Evolutionary conservation across 2,329 filamentous ascomycete species (phyloP).

Genomic region (Podosphaera xanthii): DNA sequence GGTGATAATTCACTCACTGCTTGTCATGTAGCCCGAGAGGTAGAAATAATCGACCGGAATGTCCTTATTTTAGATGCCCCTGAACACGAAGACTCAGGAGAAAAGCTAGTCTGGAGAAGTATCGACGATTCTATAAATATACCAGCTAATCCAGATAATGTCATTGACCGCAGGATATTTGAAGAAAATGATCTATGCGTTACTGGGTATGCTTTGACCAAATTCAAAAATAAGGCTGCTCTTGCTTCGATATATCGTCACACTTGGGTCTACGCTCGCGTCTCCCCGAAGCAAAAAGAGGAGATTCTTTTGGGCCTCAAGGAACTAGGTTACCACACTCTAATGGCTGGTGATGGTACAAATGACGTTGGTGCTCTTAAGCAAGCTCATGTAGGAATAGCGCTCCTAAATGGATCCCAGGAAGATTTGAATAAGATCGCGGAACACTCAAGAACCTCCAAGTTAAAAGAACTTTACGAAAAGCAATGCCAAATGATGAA

Average conservation of each 20-base stretch:
- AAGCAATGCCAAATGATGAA: conserved; percentile 85
- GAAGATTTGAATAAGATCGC: conserved; percentile 81
- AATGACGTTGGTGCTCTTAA: conserved; percentile 96
- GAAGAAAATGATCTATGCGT: conserved; percentile 79
- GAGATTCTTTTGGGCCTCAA: conserved; percentile 93
- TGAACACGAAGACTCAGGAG: conserved; percentile 62
- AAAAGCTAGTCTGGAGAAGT: conserved; percentile 79
- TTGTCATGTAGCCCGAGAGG: conserved; percentile 81
- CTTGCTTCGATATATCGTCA: conserved; percentile 62
- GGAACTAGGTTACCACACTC: conserved; percentile 88
- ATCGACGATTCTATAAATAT: conserved; percentile 78
- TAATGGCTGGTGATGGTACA: conserved; percentile 97
- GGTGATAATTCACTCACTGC: conserved; percentile 94
- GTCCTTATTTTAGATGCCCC: conserved; percentile 87
- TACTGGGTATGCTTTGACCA: conserved; percentile 78
- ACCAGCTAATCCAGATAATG: conserved; percentile 60
- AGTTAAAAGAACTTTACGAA: conserved; percentile 97
- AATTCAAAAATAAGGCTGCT: conserved; percentile 62
- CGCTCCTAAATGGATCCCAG: conserved; percentile 79
- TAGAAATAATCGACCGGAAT: conserved; percentile 93
- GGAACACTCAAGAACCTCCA: conserved; percentile 80
- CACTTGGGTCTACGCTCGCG: conserved; percentile 93
- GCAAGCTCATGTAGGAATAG: conserved; percentile 92
- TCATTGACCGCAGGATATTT: conserved; percentile 61
- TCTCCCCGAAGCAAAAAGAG: conserved; percentile 97